A percentile compares a stretch with the other conserved stretches of the same genome.
phyloP scores from a whole-genome alignment of 179 eudicot species.

The Silene coronaria region DNA sequence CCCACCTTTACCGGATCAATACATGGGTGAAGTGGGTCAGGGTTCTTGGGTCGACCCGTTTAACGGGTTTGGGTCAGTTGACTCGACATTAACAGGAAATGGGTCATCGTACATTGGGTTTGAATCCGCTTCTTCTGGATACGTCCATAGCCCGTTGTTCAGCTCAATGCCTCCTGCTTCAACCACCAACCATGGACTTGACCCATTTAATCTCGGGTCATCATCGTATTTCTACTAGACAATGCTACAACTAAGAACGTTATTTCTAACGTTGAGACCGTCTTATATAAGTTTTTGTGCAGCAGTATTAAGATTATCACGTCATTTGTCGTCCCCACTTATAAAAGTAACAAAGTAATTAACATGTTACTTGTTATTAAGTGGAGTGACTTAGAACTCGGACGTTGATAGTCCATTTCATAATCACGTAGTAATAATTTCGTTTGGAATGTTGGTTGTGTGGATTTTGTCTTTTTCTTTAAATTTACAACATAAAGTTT shows the following conservation, averaged over 20 bases:
- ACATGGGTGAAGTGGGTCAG: slow-evolving; percentile 23
- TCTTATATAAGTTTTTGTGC: not conserved
- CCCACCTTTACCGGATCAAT: slow-evolving; percentile 39
- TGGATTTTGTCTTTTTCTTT: not conserved
- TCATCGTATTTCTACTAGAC: slow-evolving; percentile 30
- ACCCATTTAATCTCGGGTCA: slow-evolving; percentile 34
- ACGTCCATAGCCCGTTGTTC: slow-evolving; percentile 39
- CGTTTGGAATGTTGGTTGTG: slow-evolving; percentile 1
- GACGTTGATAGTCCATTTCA: slow-evolving; percentile 2
- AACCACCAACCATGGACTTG: slow-evolving; percentile 25
- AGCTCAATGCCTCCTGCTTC: slow-evolving; percentile 40
- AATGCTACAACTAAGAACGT: not conserved
- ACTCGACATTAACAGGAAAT: slow-evolving; percentile 5
- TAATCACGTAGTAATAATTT: not conserved
- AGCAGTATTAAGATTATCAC: not conserved
- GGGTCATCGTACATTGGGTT: slow-evolving; percentile 30
- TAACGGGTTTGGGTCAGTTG: slow-evolving; percentile 10
- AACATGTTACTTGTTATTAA: not conserved
- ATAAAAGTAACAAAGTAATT: not conserved
- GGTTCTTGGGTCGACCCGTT: slow-evolving; percentile 22
- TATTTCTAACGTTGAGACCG: not conserved
- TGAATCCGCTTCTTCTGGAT: slow-evolving; percentile 26
- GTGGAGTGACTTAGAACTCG: slow-evolving; percentile 15
- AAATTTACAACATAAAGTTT: not conserved
- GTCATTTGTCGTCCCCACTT: slow-evolving; percentile 13